Conservation (phyloP, 805 yeast species). For the Starmerella tilneyi region DNA sequence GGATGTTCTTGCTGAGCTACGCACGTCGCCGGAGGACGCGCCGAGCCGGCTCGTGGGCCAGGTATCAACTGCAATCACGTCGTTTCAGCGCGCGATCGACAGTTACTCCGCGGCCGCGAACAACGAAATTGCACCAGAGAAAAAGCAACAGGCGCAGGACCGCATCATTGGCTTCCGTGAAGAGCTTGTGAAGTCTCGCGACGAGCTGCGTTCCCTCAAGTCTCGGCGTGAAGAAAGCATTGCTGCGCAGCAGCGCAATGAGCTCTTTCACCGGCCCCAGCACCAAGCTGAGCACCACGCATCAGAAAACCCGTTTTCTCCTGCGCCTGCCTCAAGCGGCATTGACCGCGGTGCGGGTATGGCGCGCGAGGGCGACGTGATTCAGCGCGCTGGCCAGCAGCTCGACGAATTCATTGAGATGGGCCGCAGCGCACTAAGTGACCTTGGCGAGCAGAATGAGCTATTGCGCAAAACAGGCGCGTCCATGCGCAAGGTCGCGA, state of each 20-base stretch:
- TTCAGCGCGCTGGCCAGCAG: conserved; percentile 61
- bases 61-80: conserved; percentile 67
- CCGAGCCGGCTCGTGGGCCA: conserved; percentile 68
- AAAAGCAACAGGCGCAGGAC: conserved; percentile 46
- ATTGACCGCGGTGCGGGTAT: conserved; percentile 49
- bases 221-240: conserved; percentile 44
- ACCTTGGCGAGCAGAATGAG: conserved; percentile 74
- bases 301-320: conserved; percentile 29
- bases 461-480: conserved; percentile 52
- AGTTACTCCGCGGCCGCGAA: conserved; percentile 51
- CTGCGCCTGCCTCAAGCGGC: neutral
- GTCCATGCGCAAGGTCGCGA: conserved; percentile 55
- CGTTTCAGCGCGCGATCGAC: conserved; percentile 63
- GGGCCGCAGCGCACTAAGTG: conserved; percentile 79
- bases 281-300: conserved; percentile 18
- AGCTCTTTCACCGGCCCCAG: conserved; percentile 42
- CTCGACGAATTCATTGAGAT: conserved; percentile 82
- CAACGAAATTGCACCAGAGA: conserved; percentile 48
- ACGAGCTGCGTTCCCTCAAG: conserved; percentile 46
- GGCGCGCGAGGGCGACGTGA: conserved; percentile 50
- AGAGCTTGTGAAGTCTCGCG: conserved; percentile 36
- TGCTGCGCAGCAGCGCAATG: conserved; percentile 41
- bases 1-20: conserved; percentile 54
- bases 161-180: conserved; percentile 49
- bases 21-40: conserved; percentile 49